Evolutionary conservation across 768 basidiomycete species (phyloP).

Genomic region (Russula sp.): DNA sequence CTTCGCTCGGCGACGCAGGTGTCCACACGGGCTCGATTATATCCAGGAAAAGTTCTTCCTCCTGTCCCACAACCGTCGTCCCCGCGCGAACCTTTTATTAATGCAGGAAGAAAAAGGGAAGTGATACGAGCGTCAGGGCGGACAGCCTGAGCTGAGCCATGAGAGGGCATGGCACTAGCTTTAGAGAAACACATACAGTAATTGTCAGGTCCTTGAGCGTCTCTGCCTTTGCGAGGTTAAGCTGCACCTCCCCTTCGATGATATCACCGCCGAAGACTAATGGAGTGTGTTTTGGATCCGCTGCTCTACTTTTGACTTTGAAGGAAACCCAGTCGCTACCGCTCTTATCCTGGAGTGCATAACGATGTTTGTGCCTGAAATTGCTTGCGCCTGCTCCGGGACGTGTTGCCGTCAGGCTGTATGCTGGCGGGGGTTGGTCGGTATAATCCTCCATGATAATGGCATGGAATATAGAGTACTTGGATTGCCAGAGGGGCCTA

Average conservation of each 20-base stretch:
- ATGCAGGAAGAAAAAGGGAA: no score
- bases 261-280: slow-evolving; percentile 24
- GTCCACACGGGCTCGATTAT: slow-evolving; percentile 17
- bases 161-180: slow-evolving; percentile 34
- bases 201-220: slow-evolving; percentile 21
- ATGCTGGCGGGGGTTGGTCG: slow-evolving; percentile 12
- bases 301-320: slow-evolving; percentile 24
- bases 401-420: neutral
- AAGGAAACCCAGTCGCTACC: slow-evolving; percentile 21
- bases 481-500: neutral
- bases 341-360: slow-evolving; percentile 4
- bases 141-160: no score
- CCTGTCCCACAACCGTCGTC: slow-evolving; percentile 20
- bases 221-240: slow-evolving; percentile 22
- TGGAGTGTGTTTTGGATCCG: slow-evolving; percentile 12
- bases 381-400: neutral
- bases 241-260: slow-evolving; percentile 19
- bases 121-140: neutral
- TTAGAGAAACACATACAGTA: slow-evolving; percentile 1
- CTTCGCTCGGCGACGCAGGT: slow-evolving; percentile 13
- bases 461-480: neutral
- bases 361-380: slow-evolving; percentile 11
- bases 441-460: neutral
- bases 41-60: slow-evolving; percentile 24
- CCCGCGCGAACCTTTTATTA: slow-evolving; percentile 21